Evolutionary conservation across 2,329 filamentous ascomycete genomes (phyloP).

Genomic region (Xylariaceae sp.): DNA sequence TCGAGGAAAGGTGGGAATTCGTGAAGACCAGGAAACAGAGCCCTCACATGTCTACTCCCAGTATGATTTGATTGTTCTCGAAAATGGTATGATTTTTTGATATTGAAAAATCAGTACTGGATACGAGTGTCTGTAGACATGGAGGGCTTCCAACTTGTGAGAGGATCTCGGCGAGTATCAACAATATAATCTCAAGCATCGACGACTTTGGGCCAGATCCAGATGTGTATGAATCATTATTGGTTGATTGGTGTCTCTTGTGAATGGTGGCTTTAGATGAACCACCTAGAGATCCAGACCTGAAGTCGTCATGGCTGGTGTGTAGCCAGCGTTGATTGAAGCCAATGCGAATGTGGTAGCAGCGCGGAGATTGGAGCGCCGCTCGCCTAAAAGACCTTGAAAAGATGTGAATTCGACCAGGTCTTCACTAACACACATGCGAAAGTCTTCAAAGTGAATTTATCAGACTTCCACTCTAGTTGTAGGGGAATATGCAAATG

Average conservation of each 20-base stretch:
- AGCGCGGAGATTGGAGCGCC: not conserved
- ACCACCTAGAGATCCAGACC: not conserved
- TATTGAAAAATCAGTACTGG: too few relatives aligned
- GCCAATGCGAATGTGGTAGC: not conserved
- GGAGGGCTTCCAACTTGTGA: too few relatives aligned
- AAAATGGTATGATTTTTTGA: not conserved
- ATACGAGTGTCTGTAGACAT: too few relatives aligned
- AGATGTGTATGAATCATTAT: too few relatives aligned
- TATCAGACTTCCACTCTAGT: not conserved
- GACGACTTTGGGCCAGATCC: too few relatives aligned
- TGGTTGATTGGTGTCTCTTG: not conserved
- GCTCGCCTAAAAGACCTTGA: too few relatives aligned
- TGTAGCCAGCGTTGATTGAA: too few relatives aligned
- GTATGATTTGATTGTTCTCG: not conserved
- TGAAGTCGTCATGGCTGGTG: not conserved
- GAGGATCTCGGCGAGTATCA: too few relatives aligned
- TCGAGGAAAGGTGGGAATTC: not conserved
- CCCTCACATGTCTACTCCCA: not conserved
- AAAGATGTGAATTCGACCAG: not conserved
- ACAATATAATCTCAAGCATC: too few relatives aligned
- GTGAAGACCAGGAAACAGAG: not conserved
- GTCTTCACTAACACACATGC: not conserved
- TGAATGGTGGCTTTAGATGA: too few relatives aligned
- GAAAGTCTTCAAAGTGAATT: not conserved
- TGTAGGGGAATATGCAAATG: too few relatives aligned